A percentile compares a stretch with the other conserved stretches of the same genome.
Conservation (phyloP, 306 rosid species). For the Castanea crenata region DNA sequence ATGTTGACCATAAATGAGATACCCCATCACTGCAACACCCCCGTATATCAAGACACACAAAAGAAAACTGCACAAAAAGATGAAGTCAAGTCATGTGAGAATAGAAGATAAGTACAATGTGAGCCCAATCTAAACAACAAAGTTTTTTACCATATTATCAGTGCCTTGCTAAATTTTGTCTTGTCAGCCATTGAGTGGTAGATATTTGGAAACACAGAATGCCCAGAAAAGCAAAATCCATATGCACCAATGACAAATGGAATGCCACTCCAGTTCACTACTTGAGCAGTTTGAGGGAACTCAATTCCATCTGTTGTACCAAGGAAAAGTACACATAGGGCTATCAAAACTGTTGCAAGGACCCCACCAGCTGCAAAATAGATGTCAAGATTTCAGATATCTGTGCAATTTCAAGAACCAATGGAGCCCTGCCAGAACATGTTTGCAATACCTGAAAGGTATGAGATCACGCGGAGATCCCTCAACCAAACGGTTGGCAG, state of each 20-base stretch:
- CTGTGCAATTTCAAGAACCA: conserved; percentile 2
- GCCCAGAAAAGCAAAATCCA: conserved; percentile 85
- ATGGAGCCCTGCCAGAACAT: background rate
- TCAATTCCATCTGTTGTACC: conserved; percentile 66
- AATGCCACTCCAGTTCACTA: conserved; percentile 63
- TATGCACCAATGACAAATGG: conserved; percentile 77
- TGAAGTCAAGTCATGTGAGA: conserved; percentile 6
- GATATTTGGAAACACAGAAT: conserved; percentile 77
- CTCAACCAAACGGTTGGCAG: conserved; percentile 80
- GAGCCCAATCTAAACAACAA: background rate
- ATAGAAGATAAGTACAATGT: background rate
- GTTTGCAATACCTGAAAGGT: conserved; percentile 65
- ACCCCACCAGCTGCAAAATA: conserved; percentile 75
- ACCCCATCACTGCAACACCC: conserved; percentile 60
- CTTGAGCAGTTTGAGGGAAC: conserved; percentile 47
- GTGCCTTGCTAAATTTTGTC: conserved; percentile 50
- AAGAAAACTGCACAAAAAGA: conserved; percentile 49
- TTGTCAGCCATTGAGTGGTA: conserved; percentile 88
- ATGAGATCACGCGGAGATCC: conserved; percentile 70
- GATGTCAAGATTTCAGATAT: conserved; percentile 15
- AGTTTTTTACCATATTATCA: conserved; percentile 34
- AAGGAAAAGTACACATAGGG: conserved; percentile 43
- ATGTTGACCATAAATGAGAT: conserved; percentile 68
- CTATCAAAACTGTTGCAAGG: conserved; percentile 45
- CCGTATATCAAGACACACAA: conserved; percentile 60